Evolutionary conservation across 2,329 filamentous ascomycete genomes (phyloP).

Genomic region (Monosporascus sp.): DNA sequence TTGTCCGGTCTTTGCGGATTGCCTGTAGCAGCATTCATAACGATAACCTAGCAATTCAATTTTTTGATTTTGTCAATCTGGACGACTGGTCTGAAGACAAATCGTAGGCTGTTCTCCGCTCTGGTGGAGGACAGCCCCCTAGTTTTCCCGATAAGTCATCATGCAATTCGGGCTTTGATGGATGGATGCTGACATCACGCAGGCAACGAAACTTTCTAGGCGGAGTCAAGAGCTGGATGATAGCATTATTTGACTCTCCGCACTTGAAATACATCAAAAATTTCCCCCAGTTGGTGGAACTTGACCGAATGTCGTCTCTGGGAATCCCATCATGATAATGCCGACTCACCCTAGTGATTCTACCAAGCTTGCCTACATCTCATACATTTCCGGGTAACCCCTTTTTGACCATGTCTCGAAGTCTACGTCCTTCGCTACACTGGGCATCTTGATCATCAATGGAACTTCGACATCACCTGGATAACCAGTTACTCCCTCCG

Average conservation of each 20-base stretch:
- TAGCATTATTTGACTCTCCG: too few species aligned
- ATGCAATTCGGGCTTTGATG: neutral
- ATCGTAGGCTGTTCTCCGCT: slow-evolving; percentile 18
- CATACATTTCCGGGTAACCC: slow-evolving; percentile 11
- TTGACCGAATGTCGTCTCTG: too few species aligned
- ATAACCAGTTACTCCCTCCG: slow-evolving; percentile 13
- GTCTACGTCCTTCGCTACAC: slow-evolving; percentile 11
- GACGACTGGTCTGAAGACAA: slow-evolving; percentile 9
- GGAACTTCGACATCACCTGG: slow-evolving; percentile 15
- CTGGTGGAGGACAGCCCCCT: slow-evolving; percentile 20
- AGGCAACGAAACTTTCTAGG: neutral
- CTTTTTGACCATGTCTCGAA: slow-evolving; percentile 16
- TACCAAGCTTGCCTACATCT: neutral
- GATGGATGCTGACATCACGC: slow-evolving; percentile 10
- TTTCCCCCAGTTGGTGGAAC: too few species aligned
- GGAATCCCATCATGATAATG: too few species aligned
- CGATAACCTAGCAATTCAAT: slow-evolving; percentile 11
- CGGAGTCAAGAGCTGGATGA: too few species aligned
- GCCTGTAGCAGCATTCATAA: slow-evolving; percentile 11
- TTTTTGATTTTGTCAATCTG: slow-evolving; percentile 16
- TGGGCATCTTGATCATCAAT: slow-evolving; percentile 21
- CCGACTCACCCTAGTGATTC: too few species aligned
- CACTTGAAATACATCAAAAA: too few species aligned
- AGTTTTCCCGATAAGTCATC: slow-evolving; percentile 24
- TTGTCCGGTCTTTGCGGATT: slow-evolving; percentile 58